Base-by-base conservation (phyloP, 495 filamentous ascomycete species). In the Arthonia radiata region DNA sequence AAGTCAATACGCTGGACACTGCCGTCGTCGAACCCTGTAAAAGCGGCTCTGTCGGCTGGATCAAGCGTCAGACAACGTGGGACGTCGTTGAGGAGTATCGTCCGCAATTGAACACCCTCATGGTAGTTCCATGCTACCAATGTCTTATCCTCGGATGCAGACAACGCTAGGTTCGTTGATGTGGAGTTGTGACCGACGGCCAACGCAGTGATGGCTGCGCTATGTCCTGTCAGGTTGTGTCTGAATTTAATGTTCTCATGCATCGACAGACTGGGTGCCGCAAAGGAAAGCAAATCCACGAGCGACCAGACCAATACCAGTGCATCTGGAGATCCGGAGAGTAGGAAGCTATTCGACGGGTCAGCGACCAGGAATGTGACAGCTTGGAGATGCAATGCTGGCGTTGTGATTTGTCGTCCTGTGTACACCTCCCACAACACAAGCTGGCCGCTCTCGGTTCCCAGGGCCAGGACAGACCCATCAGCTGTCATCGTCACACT, bases 341-440 rank as follows among this genome's bases (percentile, higher is more conserved):
- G 57, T 27, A 93, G 53, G 44, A 86, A 75, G 36, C 68, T 74
- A 24, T 66, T 68, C 24, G 64, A 73, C 18, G 67, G 62, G 39
- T 71, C 64, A 17, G 70, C 60, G 13, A 66, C 70, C 15, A 92
- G 57, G 36, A 65, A 65, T 10, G 77, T 79, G 5, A 91, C 69
- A 17, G 70, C 56, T 44, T 90, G 81, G 18, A 97, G 61, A 56
- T 97, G 86, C 25, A 76, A 71, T 29, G 73, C 61, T 6, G 74
- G 66, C n/a, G 86, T 90, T 11, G 75, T 71, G 25, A 91, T 61
- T 51, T 81, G 71, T 39, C 86, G 63, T 17, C 83, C 86, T 15
- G 79, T 89, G 34, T 67, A 72, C 36, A 69, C 79, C 74, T 97
- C 86, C 86, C 86, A 97, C 7, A 89, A 45, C 38, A 89, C 72